Conservation (phyloP, 1,284 basidiomycete genomes). For the Boletus holoroseus region DNA sequence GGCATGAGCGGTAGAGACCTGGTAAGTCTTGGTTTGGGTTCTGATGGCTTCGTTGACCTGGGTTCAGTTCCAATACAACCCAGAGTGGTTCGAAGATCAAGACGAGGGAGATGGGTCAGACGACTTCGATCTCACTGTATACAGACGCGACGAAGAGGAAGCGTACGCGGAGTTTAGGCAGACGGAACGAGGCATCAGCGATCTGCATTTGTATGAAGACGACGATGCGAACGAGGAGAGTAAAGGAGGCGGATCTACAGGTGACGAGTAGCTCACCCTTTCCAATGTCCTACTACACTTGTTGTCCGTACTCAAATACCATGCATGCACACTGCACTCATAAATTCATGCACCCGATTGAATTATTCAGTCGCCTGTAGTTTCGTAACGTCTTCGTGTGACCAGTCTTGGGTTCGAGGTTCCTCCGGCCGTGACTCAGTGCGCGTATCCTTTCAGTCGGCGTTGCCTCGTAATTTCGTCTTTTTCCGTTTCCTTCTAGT, state of each 20-base stretch:
- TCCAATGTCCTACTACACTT: not conserved
- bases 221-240: conserved; percentile 15
- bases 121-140: conserved; percentile 34
- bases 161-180: conserved; percentile 26
- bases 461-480: not conserved
- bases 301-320: not conserved
- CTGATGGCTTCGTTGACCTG: conserved; percentile 8
- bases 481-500: conserved; percentile 2
- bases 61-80: conserved; percentile 86
- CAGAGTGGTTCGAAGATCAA: conserved; percentile 88
- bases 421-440: not conserved
- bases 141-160: conserved; percentile 31
- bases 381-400: conserved; percentile 23
- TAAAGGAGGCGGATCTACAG: not conserved
- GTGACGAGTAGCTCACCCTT: not conserved
- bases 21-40: conserved; percentile 42
- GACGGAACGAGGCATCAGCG: conserved; percentile 15
- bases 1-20: conserved; percentile 97
- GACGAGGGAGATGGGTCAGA: conserved; percentile 66
- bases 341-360: not conserved
- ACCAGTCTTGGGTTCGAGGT: not conserved
- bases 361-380: not conserved
- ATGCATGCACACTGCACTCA: not conserved
- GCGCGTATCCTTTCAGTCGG: not conserved
- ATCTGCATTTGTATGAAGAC: conserved; percentile 24